These are phyloP conservation scores for Firmiana major DNA, from an alignment of 345 rosid species.

Conservation along the genomic window DNA sequence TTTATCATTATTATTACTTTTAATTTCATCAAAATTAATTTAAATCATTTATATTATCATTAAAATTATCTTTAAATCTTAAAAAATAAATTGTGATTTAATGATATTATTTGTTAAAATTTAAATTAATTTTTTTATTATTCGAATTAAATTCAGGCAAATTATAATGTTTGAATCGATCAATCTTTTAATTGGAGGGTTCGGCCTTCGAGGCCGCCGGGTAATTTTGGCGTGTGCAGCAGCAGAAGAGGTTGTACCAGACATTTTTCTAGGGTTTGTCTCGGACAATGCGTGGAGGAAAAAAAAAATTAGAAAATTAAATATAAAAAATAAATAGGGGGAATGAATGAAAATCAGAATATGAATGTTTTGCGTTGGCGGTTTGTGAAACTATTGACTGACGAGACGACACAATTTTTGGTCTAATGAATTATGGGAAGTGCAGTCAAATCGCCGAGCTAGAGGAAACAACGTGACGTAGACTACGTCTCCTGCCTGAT, in stretches of 20 bases:
- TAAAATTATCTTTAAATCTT: no score
- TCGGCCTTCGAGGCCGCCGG: slow-evolving; percentile 40
- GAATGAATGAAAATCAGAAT: neutral
- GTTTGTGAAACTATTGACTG: neutral
- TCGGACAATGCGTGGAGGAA: slow-evolving; percentile 2
- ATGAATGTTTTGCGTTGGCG: slow-evolving; percentile 1
- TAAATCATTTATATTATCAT: no score
- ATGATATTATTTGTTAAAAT: no score
- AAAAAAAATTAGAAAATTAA: neutral
- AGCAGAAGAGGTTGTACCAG: neutral
- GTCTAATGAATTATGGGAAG: neutral
- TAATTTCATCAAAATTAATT: no score
- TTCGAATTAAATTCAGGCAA: no score
- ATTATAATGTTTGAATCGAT: no score
- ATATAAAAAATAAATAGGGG: neutral
- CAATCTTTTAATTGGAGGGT: no score
- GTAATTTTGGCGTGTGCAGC: slow-evolving; percentile 19
- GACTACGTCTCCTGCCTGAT: no score
- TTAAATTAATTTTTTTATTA: no score
- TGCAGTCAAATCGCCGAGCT: slow-evolving; percentile 33
- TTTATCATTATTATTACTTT: no score
- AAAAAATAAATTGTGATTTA: no score
- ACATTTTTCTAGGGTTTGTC: neutral
- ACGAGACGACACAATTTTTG: no score
- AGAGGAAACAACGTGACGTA: slow-evolving; percentile 8